phyloP scores from a whole-genome alignment of 2,329 filamentous ascomycete genomes.

The Diaporthe ampelina region DNA sequence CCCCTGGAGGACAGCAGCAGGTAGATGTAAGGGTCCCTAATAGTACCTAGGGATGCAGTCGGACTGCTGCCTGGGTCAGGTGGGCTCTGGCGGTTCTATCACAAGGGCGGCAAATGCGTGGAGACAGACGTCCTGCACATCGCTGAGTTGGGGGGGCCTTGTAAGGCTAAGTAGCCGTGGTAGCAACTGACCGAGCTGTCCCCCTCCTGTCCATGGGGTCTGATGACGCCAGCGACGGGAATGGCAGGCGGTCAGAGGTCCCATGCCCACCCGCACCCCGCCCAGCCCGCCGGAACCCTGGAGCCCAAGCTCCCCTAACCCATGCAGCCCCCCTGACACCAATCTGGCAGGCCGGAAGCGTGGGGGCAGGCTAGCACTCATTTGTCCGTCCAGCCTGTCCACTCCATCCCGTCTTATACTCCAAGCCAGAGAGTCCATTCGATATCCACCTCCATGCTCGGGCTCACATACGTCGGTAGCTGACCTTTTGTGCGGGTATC shows the following conservation, averaged over 20 bases:
- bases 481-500: background rate
- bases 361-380: background rate
- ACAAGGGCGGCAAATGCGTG: slow-evolving; percentile 22
- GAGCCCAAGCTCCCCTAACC: slow-evolving; percentile 20
- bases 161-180: background rate
- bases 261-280: background rate
- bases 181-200: slow-evolving; percentile 22
- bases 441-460: background rate
- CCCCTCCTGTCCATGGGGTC: slow-evolving; percentile 7
- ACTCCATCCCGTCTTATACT: background rate
- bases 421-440: background rate
- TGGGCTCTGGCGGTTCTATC: slow-evolving; percentile 21
- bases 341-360: background rate
- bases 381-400: slow-evolving; percentile 7
- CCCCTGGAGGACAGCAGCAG: background rate
- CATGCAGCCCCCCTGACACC: slow-evolving; percentile 4
- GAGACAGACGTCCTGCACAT: background rate
- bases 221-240: slow-evolving; percentile 34
- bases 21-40: background rate
- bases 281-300: background rate
- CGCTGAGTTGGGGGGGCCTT: background rate
- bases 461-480: background rate
- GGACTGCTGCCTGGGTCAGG: slow-evolving; percentile 28
- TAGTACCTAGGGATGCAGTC: background rate
- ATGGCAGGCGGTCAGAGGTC: slow-evolving; percentile 27